Evolutionary conservation across 345 rosid species (phyloP), one percentile per base, ranked within the genome.

Genomic region (Eucalyptus cladocalyx): DNA sequence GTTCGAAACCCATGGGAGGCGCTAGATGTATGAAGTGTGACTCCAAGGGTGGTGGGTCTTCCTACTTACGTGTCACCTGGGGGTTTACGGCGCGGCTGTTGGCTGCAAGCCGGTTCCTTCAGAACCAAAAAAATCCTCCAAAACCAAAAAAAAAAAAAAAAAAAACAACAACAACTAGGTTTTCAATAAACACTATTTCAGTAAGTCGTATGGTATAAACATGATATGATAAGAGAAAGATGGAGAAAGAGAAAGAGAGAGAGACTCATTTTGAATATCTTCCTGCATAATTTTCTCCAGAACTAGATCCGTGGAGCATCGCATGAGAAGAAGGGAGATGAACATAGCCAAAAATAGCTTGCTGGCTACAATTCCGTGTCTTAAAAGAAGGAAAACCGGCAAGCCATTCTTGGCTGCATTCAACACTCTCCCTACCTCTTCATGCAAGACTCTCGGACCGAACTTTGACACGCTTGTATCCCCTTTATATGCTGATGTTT

Each of bases 371-470:
- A 40, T 32, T 40, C 43, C 15, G 48, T 37, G 48, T 76, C 90
- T 45, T 19, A 30, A 40, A 89, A 32, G 17, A 53, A 76, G 26
- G 9, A 42, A 28, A 58, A 88, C 93, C 94, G 94, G 93, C 93
- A 93, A 94, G 94, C 92, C 95, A 94, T 94, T 93, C 95, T 94
- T 94, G 95, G 95, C 95, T 94, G 92, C 93, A 94, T 89, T 93
- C 80, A 72, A 90, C 54, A 19, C 81, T 88, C 94, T 93, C 95
- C 92, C 89, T 80, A 81, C 91, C 89, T 90, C 88, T 88, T 91
- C 93, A 89, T 89, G 86, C 21, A 80, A 37, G 87, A 88, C 47
- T 18, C n/a, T 34, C 51, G 9, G 89, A 88, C 89, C 69, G 45
- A 37, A 72, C 81, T 37, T 72, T 72, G 81, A 37, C 45, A 43